Conservation (phyloP, 2,329 filamentous ascomycete genomes). For the Aotearoamyces nothofagi region DNA sequence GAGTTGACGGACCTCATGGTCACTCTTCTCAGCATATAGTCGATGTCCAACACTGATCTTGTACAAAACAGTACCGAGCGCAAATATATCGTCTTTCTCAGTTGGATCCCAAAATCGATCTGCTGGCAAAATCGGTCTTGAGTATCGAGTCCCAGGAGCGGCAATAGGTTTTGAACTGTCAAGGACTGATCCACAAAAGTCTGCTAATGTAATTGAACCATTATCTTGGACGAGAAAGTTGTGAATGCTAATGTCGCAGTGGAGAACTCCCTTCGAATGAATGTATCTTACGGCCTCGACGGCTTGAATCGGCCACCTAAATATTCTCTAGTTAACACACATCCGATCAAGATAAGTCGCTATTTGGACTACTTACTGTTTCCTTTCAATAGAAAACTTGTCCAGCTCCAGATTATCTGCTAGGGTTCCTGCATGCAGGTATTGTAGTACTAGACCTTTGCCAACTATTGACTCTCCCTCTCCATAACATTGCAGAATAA, state of each 20-base stretch:
- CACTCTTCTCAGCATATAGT: background rate
- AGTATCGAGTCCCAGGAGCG: background rate
- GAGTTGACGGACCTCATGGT: background rate
- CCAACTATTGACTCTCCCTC: background rate
- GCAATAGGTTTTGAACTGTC: background rate
- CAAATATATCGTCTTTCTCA: conserved; percentile 1
- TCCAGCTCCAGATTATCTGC: background rate
- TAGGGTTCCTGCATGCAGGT: background rate
- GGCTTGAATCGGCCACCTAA: conserved; percentile 3
- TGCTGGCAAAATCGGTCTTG: background rate
- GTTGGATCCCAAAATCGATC: background rate
- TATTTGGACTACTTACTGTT: too few species aligned
- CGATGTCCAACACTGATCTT: background rate
- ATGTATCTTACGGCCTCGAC: conserved; percentile 4
- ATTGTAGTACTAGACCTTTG: background rate
- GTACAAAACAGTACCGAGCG: conserved; percentile 1
- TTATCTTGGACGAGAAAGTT: conserved; percentile 7
- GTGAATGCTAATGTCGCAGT: conserved; percentile 5
- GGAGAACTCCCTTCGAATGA: conserved; percentile 5
- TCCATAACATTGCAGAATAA: background rate
- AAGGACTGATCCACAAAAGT: conserved; percentile 7
- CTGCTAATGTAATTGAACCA: conserved; percentile 4
- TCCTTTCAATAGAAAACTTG: background rate
- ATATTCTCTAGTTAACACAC: background rate
- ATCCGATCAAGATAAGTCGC: too few species aligned